phyloP scores from a whole-genome alignment of 805 yeast genomes.

The Peterozyma toletana region DNA sequence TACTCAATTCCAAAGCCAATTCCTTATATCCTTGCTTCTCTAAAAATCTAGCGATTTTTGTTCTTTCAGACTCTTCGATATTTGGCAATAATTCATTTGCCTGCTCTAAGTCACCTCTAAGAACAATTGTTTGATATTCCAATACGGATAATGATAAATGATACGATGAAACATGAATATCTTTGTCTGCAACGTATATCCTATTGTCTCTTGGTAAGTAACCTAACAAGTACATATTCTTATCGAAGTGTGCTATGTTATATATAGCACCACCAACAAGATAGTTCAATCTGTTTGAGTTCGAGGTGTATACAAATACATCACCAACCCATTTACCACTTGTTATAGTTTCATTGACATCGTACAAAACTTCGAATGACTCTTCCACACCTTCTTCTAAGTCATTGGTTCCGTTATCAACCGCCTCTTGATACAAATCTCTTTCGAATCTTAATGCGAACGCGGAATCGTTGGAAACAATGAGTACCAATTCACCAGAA shows the following conservation, averaged over 20 bases:
- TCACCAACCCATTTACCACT: slow-evolving; percentile 98
- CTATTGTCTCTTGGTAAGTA: slow-evolving; percentile 87
- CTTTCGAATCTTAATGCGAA: slow-evolving; percentile 72
- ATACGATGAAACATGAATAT: slow-evolving; percentile 75
- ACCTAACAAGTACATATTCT: slow-evolving; percentile 78
- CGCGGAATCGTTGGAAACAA: slow-evolving; percentile 63
- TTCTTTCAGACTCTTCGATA: slow-evolving; percentile 57
- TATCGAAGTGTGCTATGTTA: slow-evolving; percentile 89
- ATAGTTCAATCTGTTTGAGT: slow-evolving; percentile 83
- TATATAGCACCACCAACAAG: slow-evolving; percentile 91
- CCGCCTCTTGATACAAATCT: slow-evolving; percentile 57
- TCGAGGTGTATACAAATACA: slow-evolving; percentile 86
- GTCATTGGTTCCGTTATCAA: slow-evolving; percentile 49
- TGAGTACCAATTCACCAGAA: slow-evolving; percentile 81
- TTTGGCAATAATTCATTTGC: slow-evolving; percentile 61
- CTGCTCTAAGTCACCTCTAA: slow-evolving; percentile 89
- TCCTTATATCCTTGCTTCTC: slow-evolving; percentile 88
- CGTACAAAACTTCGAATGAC: slow-evolving; percentile 78
- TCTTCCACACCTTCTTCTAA: slow-evolving; percentile 86
- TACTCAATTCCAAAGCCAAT: slow-evolving; percentile 76
- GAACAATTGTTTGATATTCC: slow-evolving; percentile 92
- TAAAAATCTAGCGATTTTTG: slow-evolving; percentile 83
- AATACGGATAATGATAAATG: slow-evolving; percentile 77
- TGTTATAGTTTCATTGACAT: slow-evolving; percentile 71
- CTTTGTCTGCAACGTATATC: slow-evolving; percentile 87